A percentile compares a stretch with the other conserved stretches of the same genome.
These are phyloP conservation scores for Boletales sp. DNA, from an alignment of 768 basidiomycete species.

Conservation along the genomic window DNA sequence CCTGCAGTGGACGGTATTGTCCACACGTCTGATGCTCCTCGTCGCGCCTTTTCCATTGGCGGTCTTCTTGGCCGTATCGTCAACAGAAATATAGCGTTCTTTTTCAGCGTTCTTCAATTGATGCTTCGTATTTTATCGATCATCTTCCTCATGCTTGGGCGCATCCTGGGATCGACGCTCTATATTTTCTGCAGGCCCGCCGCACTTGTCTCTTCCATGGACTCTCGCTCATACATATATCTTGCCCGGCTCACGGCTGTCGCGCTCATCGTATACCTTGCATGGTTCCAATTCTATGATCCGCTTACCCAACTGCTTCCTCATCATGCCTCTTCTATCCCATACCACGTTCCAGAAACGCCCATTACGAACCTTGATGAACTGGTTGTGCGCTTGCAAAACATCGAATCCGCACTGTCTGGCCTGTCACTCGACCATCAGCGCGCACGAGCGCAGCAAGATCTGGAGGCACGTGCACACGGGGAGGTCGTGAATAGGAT, in stretches of 20 bases:
- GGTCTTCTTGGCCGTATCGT: slow-evolving; percentile 43
- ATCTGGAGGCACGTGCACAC: slow-evolving; percentile 48
- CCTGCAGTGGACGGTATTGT: slow-evolving; percentile 25
- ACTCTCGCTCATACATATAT: slow-evolving; percentile 28
- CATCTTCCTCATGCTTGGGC: slow-evolving; percentile 42
- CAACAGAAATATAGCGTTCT: slow-evolving; percentile 32
- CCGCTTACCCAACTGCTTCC: slow-evolving; percentile 33
- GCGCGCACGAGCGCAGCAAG: slow-evolving; percentile 46
- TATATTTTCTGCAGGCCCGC: slow-evolving; percentile 50
- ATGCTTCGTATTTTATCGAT: slow-evolving; percentile 29
- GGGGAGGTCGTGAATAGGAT: slow-evolving; percentile 54
- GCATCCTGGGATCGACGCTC: slow-evolving; percentile 45
- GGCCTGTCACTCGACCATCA: slow-evolving; percentile 56
- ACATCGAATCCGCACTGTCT: slow-evolving; percentile 61
- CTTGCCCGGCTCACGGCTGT: slow-evolving; percentile 43
- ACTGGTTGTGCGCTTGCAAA: slow-evolving; percentile 56
- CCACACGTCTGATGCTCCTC: slow-evolving; percentile 18
- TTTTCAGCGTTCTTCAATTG: slow-evolving; percentile 24
- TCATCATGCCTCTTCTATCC: slow-evolving; percentile 26
- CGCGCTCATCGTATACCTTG: slow-evolving; percentile 40
- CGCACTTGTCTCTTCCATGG: slow-evolving; percentile 35
- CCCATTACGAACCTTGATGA: slow-evolving; percentile 68
- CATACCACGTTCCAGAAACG: slow-evolving; percentile 52
- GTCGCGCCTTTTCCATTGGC: slow-evolving; percentile 42
- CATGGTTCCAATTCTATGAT: slow-evolving; percentile 43